These are phyloP conservation scores for Calycina marina DNA, from an alignment of 2,329 filamentous ascomycete genomes.

Conservation along the genomic window DNA sequence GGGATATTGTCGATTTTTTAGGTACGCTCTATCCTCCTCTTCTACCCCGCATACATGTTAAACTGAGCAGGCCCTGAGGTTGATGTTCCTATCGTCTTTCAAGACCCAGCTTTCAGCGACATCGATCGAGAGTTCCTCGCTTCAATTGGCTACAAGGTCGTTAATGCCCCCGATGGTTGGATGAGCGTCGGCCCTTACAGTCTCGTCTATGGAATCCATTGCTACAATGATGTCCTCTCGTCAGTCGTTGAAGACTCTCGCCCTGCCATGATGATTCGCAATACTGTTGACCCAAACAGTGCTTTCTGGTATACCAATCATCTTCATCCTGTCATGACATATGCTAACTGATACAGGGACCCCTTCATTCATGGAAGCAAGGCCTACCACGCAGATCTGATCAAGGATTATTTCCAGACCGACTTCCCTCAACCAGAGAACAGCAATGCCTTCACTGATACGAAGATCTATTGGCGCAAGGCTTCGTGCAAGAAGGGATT, in stretches of 20 bases:
- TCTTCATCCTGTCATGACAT: too few species aligned
- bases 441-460: slow-evolving; percentile 22
- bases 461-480: slow-evolving; percentile 19
- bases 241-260: slow-evolving; percentile 11
- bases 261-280: slow-evolving; percentile 19
- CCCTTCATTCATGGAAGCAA: too few species aligned
- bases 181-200: slow-evolving; percentile 12
- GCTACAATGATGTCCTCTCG: slow-evolving; percentile 20
- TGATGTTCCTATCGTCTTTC: slow-evolving; percentile 8
- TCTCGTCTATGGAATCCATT: slow-evolving; percentile 23
- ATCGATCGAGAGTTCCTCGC: slow-evolving; percentile 19
- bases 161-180: slow-evolving; percentile 20
- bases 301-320: too few species aligned
- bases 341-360: too few species aligned
- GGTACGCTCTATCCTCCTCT: slow-evolving; percentile 4
- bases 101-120: slow-evolving; percentile 22
- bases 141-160: slow-evolving; percentile 14
- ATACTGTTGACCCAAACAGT: slow-evolving; percentile 17
- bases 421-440: slow-evolving; percentile 19
- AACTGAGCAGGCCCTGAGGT: slow-evolving; percentile 1
- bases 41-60: not conserved
- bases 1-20: slow-evolving; percentile 13
- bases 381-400: too few species aligned
- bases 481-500: too few species aligned
- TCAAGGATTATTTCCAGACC: slow-evolving; percentile 14